phyloP scores from a whole-genome alignment of 139 green algal species.

The Micractinium sp. region DNA sequence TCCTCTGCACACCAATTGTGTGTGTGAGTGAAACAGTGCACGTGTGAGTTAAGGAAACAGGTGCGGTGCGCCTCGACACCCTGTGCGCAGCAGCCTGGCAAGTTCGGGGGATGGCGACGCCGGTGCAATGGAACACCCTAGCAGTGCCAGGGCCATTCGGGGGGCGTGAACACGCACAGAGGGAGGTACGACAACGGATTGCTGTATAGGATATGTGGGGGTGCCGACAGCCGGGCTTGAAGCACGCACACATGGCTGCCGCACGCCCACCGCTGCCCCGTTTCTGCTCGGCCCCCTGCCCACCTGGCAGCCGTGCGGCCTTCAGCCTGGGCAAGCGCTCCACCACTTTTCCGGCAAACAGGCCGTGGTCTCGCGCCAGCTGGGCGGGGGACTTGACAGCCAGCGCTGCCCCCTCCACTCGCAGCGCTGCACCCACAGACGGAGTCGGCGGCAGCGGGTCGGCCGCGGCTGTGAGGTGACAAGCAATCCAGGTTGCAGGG shows the following conservation, averaged over 20 bases:
- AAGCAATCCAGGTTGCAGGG: background rate
- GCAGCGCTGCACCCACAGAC: conserved; percentile 13
- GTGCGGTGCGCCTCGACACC: background rate
- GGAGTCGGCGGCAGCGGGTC: too few relatives aligned
- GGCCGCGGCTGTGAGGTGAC: too few relatives aligned
- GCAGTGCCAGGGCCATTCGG: too few relatives aligned
- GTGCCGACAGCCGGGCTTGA: too few relatives aligned
- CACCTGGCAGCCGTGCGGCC: conserved; percentile 12
- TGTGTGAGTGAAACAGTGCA: background rate
- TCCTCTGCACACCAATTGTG: conserved; percentile 23
- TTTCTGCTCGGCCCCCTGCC: background rate
- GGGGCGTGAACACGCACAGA: too few relatives aligned
- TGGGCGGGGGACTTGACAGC: background rate
- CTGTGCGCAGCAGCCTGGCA: too few relatives aligned
- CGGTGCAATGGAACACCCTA: background rate
- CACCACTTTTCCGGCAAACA: conserved; percentile 19
- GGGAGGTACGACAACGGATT: too few relatives aligned
- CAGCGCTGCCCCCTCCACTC: conserved; percentile 13
- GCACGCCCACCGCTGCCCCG: too few relatives aligned
- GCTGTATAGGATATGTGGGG: too few relatives aligned
- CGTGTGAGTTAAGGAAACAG: background rate
- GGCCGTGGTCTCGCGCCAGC: conserved; percentile 9
- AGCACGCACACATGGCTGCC: background rate
- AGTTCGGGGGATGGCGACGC: too few relatives aligned
- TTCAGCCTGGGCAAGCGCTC: conserved; percentile 17